phyloP scores from a whole-genome alignment of 1,139 yeast genomes.

The Tardiomyces depauwii region DNA sequence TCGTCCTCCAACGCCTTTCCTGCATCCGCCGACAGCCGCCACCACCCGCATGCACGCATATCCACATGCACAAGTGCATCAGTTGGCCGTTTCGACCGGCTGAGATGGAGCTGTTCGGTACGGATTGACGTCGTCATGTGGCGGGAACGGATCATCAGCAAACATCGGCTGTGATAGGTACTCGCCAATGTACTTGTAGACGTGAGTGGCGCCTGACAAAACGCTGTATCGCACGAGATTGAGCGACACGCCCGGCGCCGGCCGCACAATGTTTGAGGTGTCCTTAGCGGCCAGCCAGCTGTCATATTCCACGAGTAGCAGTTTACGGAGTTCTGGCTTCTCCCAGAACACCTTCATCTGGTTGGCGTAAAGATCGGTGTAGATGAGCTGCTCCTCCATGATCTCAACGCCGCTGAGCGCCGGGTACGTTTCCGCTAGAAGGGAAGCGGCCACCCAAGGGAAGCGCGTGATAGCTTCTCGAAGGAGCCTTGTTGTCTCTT shows the following conservation, averaged over 20 bases:
- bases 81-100: no score
- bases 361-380: slow-evolving; percentile 14
- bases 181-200: slow-evolving; percentile 12
- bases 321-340: slow-evolving; percentile 9
- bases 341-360: slow-evolving; percentile 19
- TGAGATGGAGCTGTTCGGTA: background rate
- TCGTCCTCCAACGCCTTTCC: no score
- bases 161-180: slow-evolving; percentile 12
- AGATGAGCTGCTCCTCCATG: slow-evolving; percentile 23
- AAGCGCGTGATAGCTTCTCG: slow-evolving; percentile 41
- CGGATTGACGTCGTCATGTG: slow-evolving; percentile 10
- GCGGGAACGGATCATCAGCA: slow-evolving; percentile 18
- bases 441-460: slow-evolving; percentile 46
- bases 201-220: slow-evolving; percentile 17
- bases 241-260: slow-evolving; percentile 10
- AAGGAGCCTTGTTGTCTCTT: slow-evolving; percentile 38
- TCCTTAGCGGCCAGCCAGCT: slow-evolving; percentile 6
- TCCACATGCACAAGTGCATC: no score
- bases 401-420: slow-evolving; percentile 13
- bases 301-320: slow-evolving; percentile 8
- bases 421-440: slow-evolving; percentile 25
- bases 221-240: slow-evolving; percentile 17
- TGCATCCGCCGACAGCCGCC: no score
- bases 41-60: no score
- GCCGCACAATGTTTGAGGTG: slow-evolving; percentile 3